phyloP scores from a whole-genome alignment of 2,329 filamentous ascomycete species.

The Botrytis cinerea region DNA sequence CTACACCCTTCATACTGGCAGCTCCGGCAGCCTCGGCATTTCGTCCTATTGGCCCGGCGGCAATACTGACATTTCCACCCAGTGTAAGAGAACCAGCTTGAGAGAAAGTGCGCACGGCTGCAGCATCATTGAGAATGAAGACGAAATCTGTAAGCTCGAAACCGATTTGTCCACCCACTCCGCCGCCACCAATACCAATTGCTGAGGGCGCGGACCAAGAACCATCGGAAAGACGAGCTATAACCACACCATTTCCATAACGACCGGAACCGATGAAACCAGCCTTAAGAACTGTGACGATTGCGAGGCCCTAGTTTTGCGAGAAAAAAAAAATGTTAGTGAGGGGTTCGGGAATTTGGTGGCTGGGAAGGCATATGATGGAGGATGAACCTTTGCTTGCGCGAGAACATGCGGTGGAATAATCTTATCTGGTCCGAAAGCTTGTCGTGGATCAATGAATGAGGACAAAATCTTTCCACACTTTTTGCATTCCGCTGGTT shows the following conservation, averaged over 20 bases:
- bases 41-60: constrained; percentile 87
- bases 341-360: neutral
- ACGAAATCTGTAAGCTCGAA: constrained; percentile 93
- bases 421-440: constrained; percentile 95
- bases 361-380: neutral
- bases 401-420: constrained; percentile 89
- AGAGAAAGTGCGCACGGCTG: constrained; percentile 89
- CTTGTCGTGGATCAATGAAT: constrained; percentile 89
- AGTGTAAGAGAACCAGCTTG: constrained; percentile 89
- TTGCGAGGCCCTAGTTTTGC: constrained; percentile 67
- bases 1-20: constrained; percentile 83
- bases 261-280: constrained; percentile 82
- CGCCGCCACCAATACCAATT: constrained; percentile 77
- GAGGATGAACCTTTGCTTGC: constrained; percentile 74
- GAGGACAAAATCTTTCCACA: constrained; percentile 93
- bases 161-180: constrained; percentile 83
- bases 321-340: constrained; percentile 26
- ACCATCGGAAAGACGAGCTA: constrained; percentile 75
- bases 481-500: constrained; percentile 91
- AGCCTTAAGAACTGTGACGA: constrained; percentile 84
- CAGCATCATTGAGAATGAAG: constrained; percentile 93
- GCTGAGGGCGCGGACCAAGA: constrained; percentile 80
- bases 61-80: constrained; percentile 94
- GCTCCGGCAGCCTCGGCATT: constrained; percentile 96
- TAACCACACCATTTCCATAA: constrained; percentile 80